Evolutionary conservation across 768 basidiomycete species (phyloP), one percentile per base, ranked within the genome.

Genomic region (Tephrocybe sp.): DNA sequence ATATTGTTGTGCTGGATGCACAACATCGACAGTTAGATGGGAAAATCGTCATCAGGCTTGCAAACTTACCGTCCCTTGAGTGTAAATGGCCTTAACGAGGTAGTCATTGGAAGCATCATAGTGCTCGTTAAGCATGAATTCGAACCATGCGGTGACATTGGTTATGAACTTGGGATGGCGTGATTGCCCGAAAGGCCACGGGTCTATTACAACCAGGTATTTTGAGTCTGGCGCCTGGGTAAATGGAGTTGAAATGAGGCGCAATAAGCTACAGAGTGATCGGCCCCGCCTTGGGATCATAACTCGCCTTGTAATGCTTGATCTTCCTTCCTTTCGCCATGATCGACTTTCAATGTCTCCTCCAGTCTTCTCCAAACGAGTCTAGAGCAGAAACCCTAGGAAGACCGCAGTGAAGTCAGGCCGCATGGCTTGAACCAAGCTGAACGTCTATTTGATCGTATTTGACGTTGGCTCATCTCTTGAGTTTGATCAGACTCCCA

Each of bases 81-180:
- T 63, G 38, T 62, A 72, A 15, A 72, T 51, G 1, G 62, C 55
- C 13, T 56, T 56, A 13, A 62, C 60, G 2, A 56, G 56, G 5
- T 61, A 54, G 8, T 55, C 58, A 7, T 64, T 65, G n/a, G n/a
- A n/a, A n/a, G n/a, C n/a, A n/a, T n/a, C n/a, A 51, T 65, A 63
- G 4, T 63, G 56, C 1, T 64, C 64, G 26, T 44, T 49, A 1
- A 72, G 49, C 71, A 72, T 71, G n/a, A 62, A 40, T 27, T 66
- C 62, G 19, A 72, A 66, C 71, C 71, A 72, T 22, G 56, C 60
- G 11, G 62, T 63, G 9, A 70, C 60, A 35, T 66, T 63, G 31
- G 66, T 62, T 25, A 66, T 52, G 34, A 65, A 63, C 9, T 45
- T 51, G 7, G 49, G 47, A 8, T 57, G 51, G 9, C 45, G 38